Conservation (phyloP, 805 yeast genomes). For the Zygotorulaspora sp. region DNA sequence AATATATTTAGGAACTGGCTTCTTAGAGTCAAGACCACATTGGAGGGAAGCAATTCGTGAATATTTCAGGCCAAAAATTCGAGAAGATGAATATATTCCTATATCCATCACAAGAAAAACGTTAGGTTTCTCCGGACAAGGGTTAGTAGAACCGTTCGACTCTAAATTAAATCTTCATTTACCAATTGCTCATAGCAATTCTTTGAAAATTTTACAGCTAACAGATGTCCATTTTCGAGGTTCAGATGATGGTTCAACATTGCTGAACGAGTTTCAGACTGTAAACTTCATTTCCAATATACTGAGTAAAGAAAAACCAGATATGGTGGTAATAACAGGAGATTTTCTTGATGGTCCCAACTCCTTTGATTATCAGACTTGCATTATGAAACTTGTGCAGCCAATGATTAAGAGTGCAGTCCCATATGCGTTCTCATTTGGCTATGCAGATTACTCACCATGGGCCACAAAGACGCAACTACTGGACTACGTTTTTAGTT, state of each 20-base stretch:
- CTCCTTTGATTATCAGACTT: conserved; percentile 58
- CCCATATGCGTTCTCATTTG: conserved; percentile 59
- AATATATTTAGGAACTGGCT: conserved; percentile 50
- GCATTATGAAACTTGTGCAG: conserved; percentile 52
- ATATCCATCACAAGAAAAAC: conserved; percentile 17
- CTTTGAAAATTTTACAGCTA: conserved; percentile 57
- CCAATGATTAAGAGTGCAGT: conserved; percentile 50
- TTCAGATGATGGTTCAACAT: conserved; percentile 50
- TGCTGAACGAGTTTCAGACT: conserved; percentile 40
- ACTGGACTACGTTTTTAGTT: conserved; percentile 39
- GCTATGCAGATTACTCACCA: conserved; percentile 59
- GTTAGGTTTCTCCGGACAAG: background rate
- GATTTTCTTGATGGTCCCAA: conserved; percentile 57
- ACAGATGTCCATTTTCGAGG: conserved; percentile 59
- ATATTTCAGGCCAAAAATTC: conserved; percentile 2
- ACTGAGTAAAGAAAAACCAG: conserved; percentile 53
- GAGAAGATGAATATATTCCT: conserved; percentile 2
- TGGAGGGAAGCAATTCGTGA: conserved; percentile 42
- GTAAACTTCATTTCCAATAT: conserved; percentile 47
- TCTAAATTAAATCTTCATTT: background rate
- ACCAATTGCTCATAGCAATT: background rate
- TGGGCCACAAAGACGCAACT: conserved; percentile 42
- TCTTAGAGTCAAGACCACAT: conserved; percentile 55
- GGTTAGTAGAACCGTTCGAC: background rate
- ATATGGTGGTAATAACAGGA: conserved; percentile 60